phyloP scores from a whole-genome alignment of 2,329 filamentous ascomycete species.

The Pleomassaria siparia region DNA sequence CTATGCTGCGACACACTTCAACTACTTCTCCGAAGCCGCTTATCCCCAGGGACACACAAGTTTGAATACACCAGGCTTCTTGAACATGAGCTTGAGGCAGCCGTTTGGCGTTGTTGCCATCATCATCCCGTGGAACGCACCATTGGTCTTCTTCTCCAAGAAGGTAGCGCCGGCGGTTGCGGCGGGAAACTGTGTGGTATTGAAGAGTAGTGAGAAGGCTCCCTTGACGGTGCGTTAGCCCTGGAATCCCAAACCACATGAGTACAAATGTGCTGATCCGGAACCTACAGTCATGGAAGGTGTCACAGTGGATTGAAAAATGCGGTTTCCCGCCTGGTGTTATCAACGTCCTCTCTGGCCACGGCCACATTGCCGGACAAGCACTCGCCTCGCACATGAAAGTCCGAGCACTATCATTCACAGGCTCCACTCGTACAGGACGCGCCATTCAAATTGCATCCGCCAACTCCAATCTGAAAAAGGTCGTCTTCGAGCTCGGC shows the following conservation, averaged over 20 bases:
- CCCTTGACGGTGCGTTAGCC: conserved; percentile 64
- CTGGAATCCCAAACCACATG: too few relatives aligned
- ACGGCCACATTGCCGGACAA: conserved; percentile 76
- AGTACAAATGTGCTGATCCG: not conserved
- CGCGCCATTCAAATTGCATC: conserved; percentile 74
- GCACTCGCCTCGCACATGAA: conserved; percentile 72
- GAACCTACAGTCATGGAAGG: conserved; percentile 67
- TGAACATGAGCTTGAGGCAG: conserved; percentile 73
- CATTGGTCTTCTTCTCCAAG: conserved; percentile 28
- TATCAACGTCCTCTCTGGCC: conserved; percentile 76
- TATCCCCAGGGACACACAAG: conserved; percentile 84
- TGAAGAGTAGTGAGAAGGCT: conserved; percentile 42
- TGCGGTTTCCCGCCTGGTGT: conserved; percentile 79
- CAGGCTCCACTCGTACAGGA: conserved; percentile 79
- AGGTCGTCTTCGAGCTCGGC: conserved; percentile 80
- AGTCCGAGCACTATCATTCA: conserved; percentile 81
- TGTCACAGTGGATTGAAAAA: conserved; percentile 73
- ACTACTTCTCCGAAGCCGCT: conserved; percentile 73
- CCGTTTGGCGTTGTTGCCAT: conserved; percentile 76
- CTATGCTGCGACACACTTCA: conserved; percentile 76
- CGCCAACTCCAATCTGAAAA: conserved; percentile 79
- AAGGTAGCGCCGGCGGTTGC: conserved; percentile 29
- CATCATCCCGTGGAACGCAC: conserved; percentile 65
- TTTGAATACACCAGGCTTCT: conserved; percentile 29
- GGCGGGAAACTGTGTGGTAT: conserved; percentile 28